A percentile compares a stretch with the other conserved stretches of the same genome.
Evolutionary conservation across 2,329 filamentous ascomycete genomes (phyloP).

Genomic region (Fusarium euwallaceae): DNA sequence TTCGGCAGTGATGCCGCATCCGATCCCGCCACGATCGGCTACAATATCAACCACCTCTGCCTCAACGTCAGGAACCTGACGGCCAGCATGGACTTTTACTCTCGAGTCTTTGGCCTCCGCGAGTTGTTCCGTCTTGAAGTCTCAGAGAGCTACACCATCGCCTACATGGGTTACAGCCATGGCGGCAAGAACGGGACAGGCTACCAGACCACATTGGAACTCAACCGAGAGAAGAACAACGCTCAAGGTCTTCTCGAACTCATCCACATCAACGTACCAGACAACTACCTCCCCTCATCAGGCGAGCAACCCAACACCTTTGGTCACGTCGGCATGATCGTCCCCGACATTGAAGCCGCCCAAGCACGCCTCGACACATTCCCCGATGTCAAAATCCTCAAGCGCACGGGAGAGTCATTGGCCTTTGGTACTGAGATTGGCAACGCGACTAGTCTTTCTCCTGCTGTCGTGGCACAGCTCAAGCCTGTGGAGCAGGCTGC

Average conservation of each 20-base stretch:
- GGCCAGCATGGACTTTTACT: constrained; percentile 51
- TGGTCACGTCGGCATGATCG: constrained; percentile 53
- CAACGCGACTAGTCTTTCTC: background rate
- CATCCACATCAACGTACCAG: constrained; percentile 40
- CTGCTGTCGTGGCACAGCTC: background rate
- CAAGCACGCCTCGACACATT: constrained; percentile 44
- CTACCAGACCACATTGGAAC: constrained; percentile 51
- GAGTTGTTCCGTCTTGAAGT: constrained; percentile 50
- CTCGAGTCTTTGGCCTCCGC: constrained; percentile 51
- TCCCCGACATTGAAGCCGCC: constrained; percentile 49
- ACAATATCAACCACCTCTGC: constrained; percentile 53
- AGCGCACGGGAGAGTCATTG: constrained; percentile 20
- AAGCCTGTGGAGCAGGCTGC: background rate
- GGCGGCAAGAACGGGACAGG: constrained; percentile 55
- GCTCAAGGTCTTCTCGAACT: constrained; percentile 51
- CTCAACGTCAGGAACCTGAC: constrained; percentile 49
- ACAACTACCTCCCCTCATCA: constrained; percentile 34
- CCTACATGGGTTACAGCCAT: constrained; percentile 53
- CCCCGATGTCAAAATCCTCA: constrained; percentile 43
- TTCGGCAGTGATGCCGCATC: constrained; percentile 42
- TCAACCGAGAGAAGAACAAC: constrained; percentile 52
- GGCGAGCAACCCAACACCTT: constrained; percentile 48
- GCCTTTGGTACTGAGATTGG: background rate
- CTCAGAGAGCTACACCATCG: constrained; percentile 47
- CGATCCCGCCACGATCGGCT: constrained; percentile 49